Base-by-base conservation (phyloP, 108 stramenopile genomes). In the Epithemia pelagica region DNA sequence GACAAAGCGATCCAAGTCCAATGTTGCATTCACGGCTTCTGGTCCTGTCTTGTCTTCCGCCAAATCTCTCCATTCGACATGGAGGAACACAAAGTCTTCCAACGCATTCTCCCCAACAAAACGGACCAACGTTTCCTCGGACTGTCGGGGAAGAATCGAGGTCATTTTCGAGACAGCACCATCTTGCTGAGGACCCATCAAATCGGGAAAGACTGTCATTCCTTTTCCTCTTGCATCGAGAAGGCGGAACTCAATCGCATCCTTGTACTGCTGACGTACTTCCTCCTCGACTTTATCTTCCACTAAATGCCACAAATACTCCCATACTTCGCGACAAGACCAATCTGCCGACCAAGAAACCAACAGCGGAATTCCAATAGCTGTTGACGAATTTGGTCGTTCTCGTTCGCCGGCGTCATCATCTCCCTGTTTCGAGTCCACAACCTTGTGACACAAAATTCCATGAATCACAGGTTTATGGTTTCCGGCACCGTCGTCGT, bases 331-430 rank as follows among this genome's bases (percentile, higher is more conserved):
- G 8, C 59, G 55, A 64, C 90, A 91, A 1, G 69, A 79, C 22
- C 60, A 28, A 1, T 71, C 57, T 27, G 69, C 62, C 19, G 70
- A 55, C 54, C 80, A 81, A 2, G 90, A 86, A 28, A 74, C 71
- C 33, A 88, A 62, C 15, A 91, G 58, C 0, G 90, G 90, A 30
- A 82, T 81, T 3, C 90, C 90, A 65, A 91, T 62, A 21, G 15
- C 5, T n/a, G n/a, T n/a, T n/a, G n/a, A n/a, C n/a, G n/a, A n/a
- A n/a, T n/a, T n/a, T n/a, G n/a, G n/a, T n/a, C 54, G 53, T 24
- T 37, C 28, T 27, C 33, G 46, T 1, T 80, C 58, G 5, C 21
- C 30, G 31, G 28, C 33, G 15, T 60, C 72, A 51, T 58, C 54
- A 55, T 66, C 65, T 30, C 29, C 28, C 15, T 27, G 8, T 2